A percentile compares a stretch with the other conserved stretches of the same genome.
phyloP scores from a whole-genome alignment of 371 early-diverging fungal genomes.

The Mortierella sp. region DNA sequence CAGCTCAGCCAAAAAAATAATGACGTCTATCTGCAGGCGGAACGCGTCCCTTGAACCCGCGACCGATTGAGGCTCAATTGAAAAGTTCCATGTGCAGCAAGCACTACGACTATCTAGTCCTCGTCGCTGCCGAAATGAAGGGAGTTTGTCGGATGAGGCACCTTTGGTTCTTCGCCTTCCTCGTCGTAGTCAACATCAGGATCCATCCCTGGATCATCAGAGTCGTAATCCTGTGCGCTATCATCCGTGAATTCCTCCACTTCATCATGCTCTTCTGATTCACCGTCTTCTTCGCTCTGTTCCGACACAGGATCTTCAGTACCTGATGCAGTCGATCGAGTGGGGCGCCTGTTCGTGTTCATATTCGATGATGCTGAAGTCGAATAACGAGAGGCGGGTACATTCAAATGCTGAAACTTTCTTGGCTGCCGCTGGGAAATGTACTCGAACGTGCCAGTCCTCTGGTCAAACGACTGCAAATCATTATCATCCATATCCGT shows the following conservation, averaged over 20 bases:
- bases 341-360: background rate
- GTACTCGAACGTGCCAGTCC: background rate
- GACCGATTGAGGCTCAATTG: no score
- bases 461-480: background rate
- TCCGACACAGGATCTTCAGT: no score
- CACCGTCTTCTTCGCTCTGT: constrained; percentile 18
- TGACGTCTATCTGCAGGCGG: no score
- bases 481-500: constrained; percentile 10
- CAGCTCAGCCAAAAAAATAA: no score
- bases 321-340: background rate
- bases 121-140: constrained; percentile 18
- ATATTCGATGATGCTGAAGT: background rate
- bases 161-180: constrained; percentile 21
- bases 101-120: no score
- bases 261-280: constrained; percentile 22
- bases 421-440: constrained; percentile 11
- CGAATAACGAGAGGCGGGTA: constrained; percentile 17
- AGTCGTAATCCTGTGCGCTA: constrained; percentile 14
- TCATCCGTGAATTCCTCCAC: constrained; percentile 17
- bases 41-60: no score
- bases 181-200: constrained; percentile 35
- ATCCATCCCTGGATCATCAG: constrained; percentile 11
- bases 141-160: constrained; percentile 36
- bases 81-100: background rate
- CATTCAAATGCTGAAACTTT: constrained; percentile 8